phyloP scores from a whole-genome alignment of 148 eudicot species.

The Vaccinium macrocarpon region DNA sequence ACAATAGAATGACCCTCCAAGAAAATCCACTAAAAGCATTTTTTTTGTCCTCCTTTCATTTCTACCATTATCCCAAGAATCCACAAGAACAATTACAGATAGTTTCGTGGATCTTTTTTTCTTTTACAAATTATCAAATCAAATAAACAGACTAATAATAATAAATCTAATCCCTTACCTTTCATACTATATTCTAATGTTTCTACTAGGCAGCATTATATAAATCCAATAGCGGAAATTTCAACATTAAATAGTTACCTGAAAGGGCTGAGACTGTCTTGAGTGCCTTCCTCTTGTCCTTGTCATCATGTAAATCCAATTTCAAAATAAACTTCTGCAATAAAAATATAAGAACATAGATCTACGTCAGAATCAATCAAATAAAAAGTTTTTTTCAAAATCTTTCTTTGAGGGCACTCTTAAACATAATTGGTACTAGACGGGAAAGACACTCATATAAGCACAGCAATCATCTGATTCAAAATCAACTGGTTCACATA shows the following conservation, averaged over 20 bases:
- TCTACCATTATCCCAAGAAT: background rate
- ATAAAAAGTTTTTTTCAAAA: too few species aligned
- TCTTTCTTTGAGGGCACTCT: background rate
- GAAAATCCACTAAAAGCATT: background rate
- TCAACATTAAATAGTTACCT: conserved; percentile 39
- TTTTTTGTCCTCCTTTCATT: background rate
- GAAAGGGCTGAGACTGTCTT: conserved; percentile 66
- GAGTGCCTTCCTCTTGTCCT: conserved; percentile 72
- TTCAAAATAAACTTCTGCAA: conserved; percentile 69
- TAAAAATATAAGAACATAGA: conserved; percentile 1
- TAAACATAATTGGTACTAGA: background rate
- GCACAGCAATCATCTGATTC: background rate
- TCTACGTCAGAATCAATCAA: background rate
- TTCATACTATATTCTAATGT: background rate
- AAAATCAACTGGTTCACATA: conserved; percentile 4
- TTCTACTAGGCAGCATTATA: background rate
- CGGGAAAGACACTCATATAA: background rate
- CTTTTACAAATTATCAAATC: background rate
- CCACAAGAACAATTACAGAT: background rate
- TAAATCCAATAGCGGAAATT: background rate
- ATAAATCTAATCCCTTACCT: background rate
- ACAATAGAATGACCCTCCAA: background rate
- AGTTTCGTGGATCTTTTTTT: background rate
- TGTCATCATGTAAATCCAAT: conserved; percentile 67
- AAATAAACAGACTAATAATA: background rate